Conservation (phyloP, 495 filamentous ascomycete genomes). For the Pyrenopolyporus hunteri region DNA sequence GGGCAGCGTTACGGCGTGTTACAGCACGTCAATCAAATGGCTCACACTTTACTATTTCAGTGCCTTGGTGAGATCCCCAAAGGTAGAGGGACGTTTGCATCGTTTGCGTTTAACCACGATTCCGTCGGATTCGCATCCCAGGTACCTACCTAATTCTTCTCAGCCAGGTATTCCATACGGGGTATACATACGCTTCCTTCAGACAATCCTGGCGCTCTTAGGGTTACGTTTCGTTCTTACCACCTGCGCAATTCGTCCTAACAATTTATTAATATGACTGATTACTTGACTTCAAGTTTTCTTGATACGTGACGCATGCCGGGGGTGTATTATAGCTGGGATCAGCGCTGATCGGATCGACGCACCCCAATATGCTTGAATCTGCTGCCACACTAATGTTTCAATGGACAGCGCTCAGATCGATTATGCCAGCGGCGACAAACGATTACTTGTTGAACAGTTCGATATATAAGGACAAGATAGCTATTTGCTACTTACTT, state of each 20-base stretch:
- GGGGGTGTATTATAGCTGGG: conserved; percentile 5
- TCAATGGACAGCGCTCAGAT: conserved; percentile 29
- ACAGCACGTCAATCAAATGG: background rate
- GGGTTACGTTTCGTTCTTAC: background rate
- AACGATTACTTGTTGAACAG: too few species aligned
- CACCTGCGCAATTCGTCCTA: background rate
- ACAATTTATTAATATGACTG: conserved; percentile 6
- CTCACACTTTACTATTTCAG: background rate
- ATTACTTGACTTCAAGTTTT: conserved; percentile 11
- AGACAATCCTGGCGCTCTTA: background rate
- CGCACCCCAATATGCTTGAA: conserved; percentile 14
- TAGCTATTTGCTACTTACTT: too few species aligned
- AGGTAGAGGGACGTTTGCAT: background rate
- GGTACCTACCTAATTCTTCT: background rate
- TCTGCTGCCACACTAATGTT: conserved; percentile 30
- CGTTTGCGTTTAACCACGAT: background rate
- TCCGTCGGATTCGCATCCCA: background rate
- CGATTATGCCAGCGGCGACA: too few species aligned
- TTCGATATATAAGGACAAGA: too few species aligned
- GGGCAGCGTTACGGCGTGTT: conserved; percentile 21
- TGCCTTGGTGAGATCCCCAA: conserved; percentile 2
- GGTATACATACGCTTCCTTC: background rate
- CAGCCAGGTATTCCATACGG: background rate
- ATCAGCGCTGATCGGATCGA: conserved; percentile 18
- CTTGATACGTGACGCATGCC: conserved; percentile 3